phyloP scores from a whole-genome alignment of 108 stramenopile genomes.

The Cyclotella cryptica region DNA sequence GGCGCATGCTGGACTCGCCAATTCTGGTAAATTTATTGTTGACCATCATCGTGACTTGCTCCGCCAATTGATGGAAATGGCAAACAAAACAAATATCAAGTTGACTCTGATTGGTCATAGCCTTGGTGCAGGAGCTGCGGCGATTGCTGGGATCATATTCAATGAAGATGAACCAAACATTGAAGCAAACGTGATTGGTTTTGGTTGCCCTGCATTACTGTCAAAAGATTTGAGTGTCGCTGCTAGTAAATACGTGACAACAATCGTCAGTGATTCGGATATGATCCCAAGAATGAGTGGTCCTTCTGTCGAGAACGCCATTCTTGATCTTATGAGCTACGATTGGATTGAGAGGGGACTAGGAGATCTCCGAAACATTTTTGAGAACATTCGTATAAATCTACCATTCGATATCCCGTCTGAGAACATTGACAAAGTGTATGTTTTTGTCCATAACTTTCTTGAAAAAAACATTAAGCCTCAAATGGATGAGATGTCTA shows the following conservation, averaged over 20 bases:
- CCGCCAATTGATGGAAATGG: conserved; percentile 18
- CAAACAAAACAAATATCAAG: conserved; percentile 15
- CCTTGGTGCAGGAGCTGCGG: conserved; percentile 55
- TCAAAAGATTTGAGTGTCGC: conserved; percentile 34
- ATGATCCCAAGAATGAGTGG: conserved; percentile 50
- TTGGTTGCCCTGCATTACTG: conserved; percentile 54
- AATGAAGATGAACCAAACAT: conserved; percentile 28
- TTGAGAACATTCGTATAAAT: not conserved
- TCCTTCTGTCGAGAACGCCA: conserved; percentile 34
- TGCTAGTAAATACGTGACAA: conserved; percentile 36
- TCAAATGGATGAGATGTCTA: conserved; percentile 7
- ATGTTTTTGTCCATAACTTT: not conserved
- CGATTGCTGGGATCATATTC: conserved; percentile 51
- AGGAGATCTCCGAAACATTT: conserved; percentile 4
- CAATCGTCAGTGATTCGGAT: conserved; percentile 55
- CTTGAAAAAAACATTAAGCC: conserved; percentile 19
- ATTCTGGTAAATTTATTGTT: conserved; percentile 36
- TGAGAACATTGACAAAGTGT: conserved; percentile 9
- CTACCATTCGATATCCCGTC: conserved; percentile 17
- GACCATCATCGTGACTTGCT: conserved; percentile 17
- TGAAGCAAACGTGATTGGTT: conserved; percentile 45
- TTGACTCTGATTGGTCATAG: conserved; percentile 48
- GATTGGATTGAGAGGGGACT: conserved; percentile 44
- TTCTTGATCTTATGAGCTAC: conserved; percentile 44
- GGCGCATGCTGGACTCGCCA: conserved; percentile 42